These are phyloP conservation scores for Chlorencoelia australis DNA, from an alignment of 2,329 filamentous ascomycete species.

Conservation along the genomic window DNA sequence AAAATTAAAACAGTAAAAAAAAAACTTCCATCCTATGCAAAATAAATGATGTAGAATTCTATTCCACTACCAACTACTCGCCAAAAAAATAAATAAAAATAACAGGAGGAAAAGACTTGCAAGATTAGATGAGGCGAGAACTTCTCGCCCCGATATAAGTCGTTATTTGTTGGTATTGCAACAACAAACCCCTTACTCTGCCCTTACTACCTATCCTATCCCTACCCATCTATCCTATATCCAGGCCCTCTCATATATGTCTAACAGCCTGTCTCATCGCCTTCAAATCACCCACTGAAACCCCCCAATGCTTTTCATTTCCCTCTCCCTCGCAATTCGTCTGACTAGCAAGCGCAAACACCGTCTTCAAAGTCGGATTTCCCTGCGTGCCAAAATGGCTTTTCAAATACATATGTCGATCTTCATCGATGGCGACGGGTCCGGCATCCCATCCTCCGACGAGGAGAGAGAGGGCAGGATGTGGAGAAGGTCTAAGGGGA, in stretches of 20 bases:
- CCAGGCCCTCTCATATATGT: slow-evolving; percentile 68
- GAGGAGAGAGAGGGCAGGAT: slow-evolving; percentile 54
- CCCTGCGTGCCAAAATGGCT: slow-evolving; percentile 67
- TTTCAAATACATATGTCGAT: slow-evolving; percentile 70
- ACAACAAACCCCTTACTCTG: too few relatives aligned
- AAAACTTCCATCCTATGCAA: too few relatives aligned
- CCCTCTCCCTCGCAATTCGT: slow-evolving; percentile 52
- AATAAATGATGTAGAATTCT: too few relatives aligned
- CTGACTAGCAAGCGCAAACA: slow-evolving; percentile 61
- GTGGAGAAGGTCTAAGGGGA: too few relatives aligned
- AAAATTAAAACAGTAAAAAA: too few relatives aligned
- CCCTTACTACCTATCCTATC: too few relatives aligned
- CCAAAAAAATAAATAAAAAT: too few relatives aligned
- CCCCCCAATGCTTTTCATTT: background rate
- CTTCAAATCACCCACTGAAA: slow-evolving; percentile 34
- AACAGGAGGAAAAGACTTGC: too few relatives aligned
- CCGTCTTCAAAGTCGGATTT: slow-evolving; percentile 52
- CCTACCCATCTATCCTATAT: slow-evolving; percentile 62
- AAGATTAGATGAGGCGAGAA: too few relatives aligned
- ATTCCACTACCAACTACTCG: too few relatives aligned
- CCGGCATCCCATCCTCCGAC: slow-evolving; percentile 65
- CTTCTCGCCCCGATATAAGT: too few relatives aligned
- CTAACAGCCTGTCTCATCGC: slow-evolving; percentile 62
- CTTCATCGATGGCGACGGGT: slow-evolving; percentile 63
- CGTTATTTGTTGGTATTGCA: too few relatives aligned